Conservation (phyloP, 306 rosid species). For the Vicia villosa region DNA sequence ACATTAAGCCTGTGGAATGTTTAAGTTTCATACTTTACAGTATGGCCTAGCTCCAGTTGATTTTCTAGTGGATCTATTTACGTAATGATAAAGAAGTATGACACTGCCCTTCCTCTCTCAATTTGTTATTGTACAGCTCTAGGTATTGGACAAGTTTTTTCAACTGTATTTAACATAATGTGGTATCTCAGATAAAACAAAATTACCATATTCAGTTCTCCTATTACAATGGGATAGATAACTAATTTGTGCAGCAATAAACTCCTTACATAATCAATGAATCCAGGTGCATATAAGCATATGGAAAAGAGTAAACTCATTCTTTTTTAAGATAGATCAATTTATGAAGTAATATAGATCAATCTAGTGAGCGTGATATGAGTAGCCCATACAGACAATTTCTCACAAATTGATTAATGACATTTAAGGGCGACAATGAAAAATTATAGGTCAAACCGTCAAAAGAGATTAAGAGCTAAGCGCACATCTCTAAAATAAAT, state of each 20-base stretch:
- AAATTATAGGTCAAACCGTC: background rate
- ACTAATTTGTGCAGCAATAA: background rate
- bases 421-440: background rate
- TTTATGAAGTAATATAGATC: background rate
- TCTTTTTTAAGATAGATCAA: background rate
- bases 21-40: slow-evolving; percentile 26
- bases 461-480: background rate
- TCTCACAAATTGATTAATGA: background rate
- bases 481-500: background rate
- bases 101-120: slow-evolving; percentile 20
- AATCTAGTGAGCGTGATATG: background rate
- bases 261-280: slow-evolving; percentile 1
- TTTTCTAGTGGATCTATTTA: slow-evolving; percentile 5
- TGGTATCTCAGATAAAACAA: slow-evolving; percentile 12
- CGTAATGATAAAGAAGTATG: slow-evolving; percentile 18
- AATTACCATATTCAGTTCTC: slow-evolving; percentile 2
- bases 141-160: slow-evolving; percentile 19
- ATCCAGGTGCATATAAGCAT: background rate
- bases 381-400: background rate
- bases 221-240: slow-evolving; percentile 9
- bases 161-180: slow-evolving; percentile 5
- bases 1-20: slow-evolving; percentile 12
- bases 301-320: background rate
- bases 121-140: slow-evolving; percentile 5
- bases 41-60: slow-evolving; percentile 19